A percentile compares a stretch with the other conserved stretches of the same genome.
phyloP scores from a whole-genome alignment of 176 grass and related monocot species.

The Carex pumila region DNA sequence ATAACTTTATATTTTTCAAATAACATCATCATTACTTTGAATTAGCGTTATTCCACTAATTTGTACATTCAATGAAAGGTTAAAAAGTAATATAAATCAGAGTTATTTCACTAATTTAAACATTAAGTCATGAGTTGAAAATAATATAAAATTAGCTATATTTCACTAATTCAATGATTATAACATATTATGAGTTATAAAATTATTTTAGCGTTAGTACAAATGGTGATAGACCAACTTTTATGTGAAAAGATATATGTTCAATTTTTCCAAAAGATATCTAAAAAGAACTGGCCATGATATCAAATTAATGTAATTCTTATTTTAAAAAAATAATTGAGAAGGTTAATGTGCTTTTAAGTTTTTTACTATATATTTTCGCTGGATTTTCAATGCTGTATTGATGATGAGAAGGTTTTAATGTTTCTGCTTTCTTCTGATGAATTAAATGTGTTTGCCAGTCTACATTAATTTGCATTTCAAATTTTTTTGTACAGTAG shows the following conservation, averaged over 20 bases:
- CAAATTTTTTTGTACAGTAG: background rate
- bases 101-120: no score
- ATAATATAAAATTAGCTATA: background rate
- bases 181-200: background rate
- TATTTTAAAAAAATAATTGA: background rate
- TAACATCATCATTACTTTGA: no score
- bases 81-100: no score
- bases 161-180: background rate
- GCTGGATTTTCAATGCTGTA: background rate
- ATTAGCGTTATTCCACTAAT: no score
- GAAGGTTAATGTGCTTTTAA: background rate
- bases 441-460: background rate
- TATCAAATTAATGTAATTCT: no score
- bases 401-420: background rate
- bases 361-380: background rate
- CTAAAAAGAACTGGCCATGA: no score
- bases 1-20: no score
- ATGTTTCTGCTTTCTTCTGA: background rate
- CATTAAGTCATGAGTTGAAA: background rate
- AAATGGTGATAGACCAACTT: no score
- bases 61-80: no score
- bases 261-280: no score
- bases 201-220: no score
- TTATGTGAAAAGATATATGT: no score
- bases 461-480: background rate